Base-by-base conservation (phyloP, 805 yeast genomes). In the Yamadazyma kitorensis region DNA sequence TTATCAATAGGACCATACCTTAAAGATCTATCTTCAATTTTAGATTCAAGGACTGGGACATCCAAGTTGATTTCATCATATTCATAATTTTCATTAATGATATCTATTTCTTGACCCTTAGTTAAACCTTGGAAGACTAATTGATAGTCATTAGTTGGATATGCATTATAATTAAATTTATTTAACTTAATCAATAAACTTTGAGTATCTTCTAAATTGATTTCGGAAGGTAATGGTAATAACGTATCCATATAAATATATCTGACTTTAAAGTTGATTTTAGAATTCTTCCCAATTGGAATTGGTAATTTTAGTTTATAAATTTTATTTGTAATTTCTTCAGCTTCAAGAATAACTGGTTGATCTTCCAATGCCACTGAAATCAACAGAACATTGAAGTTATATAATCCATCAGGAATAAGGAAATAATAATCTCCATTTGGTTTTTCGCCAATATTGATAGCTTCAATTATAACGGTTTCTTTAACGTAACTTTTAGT, bases 401-500 rank as follows among this genome's bases (percentile, higher is more conserved):
- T 47, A 12, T 61, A 70, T 34, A 61, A 58, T 4, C 88, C 85
- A 31, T 65, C 70, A 35, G 62, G 61, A 27, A 84, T 39, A 2
- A 83, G 73, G 41, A 80, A 67, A 38, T 57, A 71, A 59, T 87
- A 89, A 34, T 62, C 72, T 26, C 55, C 51, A 36, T 64, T 67
- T 6, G 93, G 83, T 24, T 58, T 59, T 3, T 59, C 37, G 16
- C 70, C 87, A 23, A 72, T 58, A 62, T 89, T 91, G 47, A 59
- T 72, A 25, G 78, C 68, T 31, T 65, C 72, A 26, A 87, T 51
- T n/a, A 71, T 57, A 39, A 70, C 60, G 17, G 72, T 65, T 52
- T 83, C 94, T 44, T 75, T 76, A 26, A 78, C 71, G 54, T 82
- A 88, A 3, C 88, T 62, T 44, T 74, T 76, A 19, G 74, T 52